phyloP scores from a whole-genome alignment of 1,284 basidiomycete genomes.

The Apiotrichum sp. region DNA sequence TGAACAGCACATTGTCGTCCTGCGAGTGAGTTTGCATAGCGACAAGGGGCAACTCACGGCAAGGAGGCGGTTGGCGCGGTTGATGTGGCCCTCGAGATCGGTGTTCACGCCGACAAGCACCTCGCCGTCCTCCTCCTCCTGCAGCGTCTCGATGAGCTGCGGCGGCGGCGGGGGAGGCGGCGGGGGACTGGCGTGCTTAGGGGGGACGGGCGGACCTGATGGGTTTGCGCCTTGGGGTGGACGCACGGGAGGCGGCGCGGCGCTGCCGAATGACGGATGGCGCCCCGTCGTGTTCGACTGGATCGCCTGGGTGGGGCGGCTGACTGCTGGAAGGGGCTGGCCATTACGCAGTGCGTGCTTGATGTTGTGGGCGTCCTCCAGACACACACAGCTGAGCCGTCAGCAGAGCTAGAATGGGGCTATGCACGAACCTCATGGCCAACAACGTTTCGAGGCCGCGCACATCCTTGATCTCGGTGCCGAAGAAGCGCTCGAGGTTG shows the following conservation, averaged over 20 bases:
- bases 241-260: background rate
- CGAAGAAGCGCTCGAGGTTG: conserved; percentile 42
- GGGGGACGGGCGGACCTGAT: too few species aligned
- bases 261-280: background rate
- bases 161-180: background rate
- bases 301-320: background rate
- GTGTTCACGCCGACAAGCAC: conserved; percentile 35
- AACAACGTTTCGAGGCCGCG: conserved; percentile 42
- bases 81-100: conserved; percentile 30
- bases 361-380: conserved; percentile 27
- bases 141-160: background rate
- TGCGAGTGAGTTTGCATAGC: background rate
- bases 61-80: conserved; percentile 31
- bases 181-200: background rate
- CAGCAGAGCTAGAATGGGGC: background rate
- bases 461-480: conserved; percentile 39
- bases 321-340: too few species aligned
- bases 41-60: background rate
- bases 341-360: background rate
- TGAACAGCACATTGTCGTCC: conserved; percentile 38
- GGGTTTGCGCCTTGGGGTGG: background rate
- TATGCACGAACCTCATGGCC: conserved; percentile 24
- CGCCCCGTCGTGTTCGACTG: background rate
- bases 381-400: conserved; percentile 15
- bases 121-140: conserved; percentile 42